These are phyloP conservation scores for Xylariaceae sp. DNA, from an alignment of 2,329 filamentous ascomycete species.

Conservation along the genomic window DNA sequence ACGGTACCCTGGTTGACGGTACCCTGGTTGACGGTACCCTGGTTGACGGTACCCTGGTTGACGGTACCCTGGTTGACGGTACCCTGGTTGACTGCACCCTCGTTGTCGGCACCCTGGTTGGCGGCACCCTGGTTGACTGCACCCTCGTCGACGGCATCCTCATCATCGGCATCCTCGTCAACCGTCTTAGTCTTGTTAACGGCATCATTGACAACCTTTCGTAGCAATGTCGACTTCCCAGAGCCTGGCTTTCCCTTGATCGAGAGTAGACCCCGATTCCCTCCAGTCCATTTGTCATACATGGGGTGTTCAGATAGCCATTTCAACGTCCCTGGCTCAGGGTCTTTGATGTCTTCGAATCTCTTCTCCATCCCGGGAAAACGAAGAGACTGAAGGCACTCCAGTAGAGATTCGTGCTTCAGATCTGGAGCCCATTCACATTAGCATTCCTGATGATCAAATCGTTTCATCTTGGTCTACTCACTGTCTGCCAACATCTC, in stretches of 20 bases:
- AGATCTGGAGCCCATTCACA: background rate
- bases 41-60: too few relatives aligned
- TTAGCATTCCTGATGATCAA: background rate
- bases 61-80: too few relatives aligned
- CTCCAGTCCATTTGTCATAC: background rate
- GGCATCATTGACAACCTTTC: background rate
- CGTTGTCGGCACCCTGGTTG: too few relatives aligned
- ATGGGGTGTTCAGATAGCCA: background rate
- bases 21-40: too few relatives aligned
- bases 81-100: too few relatives aligned
- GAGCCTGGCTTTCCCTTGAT: background rate
- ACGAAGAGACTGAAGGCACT: background rate
- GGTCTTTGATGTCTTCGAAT: background rate
- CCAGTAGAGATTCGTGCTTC: background rate
- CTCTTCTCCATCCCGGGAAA: background rate
- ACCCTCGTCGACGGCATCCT: too few relatives aligned
- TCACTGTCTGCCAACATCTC: background rate
- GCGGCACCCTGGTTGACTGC: too few relatives aligned
- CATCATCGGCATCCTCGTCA: too few relatives aligned
- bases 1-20: too few relatives aligned
- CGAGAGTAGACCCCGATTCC: background rate
- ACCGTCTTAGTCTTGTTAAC: too few relatives aligned
- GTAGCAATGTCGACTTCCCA: background rate
- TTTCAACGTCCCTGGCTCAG: background rate
- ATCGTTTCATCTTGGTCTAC: background rate